Base-by-base conservation (phyloP, 331 rosid genomes). In the Pyrus hybrid region DNA sequence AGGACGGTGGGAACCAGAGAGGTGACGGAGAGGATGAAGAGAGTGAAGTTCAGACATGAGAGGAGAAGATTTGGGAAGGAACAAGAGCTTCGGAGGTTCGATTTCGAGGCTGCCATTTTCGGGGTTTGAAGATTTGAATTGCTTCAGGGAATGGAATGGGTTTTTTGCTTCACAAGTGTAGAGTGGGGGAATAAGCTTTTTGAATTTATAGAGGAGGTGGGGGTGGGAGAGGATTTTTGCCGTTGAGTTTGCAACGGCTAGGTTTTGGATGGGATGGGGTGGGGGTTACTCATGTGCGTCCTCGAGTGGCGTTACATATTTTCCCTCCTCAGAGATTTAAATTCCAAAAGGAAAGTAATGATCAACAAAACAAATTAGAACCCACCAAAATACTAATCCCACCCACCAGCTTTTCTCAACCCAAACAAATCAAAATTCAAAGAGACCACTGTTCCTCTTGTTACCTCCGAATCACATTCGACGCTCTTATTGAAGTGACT, bases 221-320 rank as follows among this genome's bases (percentile, higher is more conserved):
- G 76, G 29, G 79, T 13, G 53, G 70, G 4, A 69, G n/a, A n/a
- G n/a, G n/a, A n/a, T n/a, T 73, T 70, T 64, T 62, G 83, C 90
- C 91, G 94, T 91, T 89, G 79, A 70, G 67, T 32, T 17, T 76
- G 22, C 58, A 91, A 91, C 97, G 94, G 94, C 88, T 86, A 86
- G 80, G 75, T 64, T 20, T 37, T 16, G 68, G 4, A 14, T 63
- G 22, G 66, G 17, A 26, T 33, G 3, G 62, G 45, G 13, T 37
- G 45, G 45, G 45, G 3, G 43, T 79, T 80, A 11, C 83, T 81
- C 29, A 37, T 37, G 45, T 70, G 63, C 53, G 9, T 47, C 67
- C 69, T 82, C 78, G 77, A 63, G 8, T 20, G 7, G 14, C 64
- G 73, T 45, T 11, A 82, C 75, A 78, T 2, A 37, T 37, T 37